A percentile compares a stretch with the other conserved stretches of the same genome.
phyloP scores from a whole-genome alignment of 345 rosid genomes.

The Eutrema heterophyllum region DNA sequence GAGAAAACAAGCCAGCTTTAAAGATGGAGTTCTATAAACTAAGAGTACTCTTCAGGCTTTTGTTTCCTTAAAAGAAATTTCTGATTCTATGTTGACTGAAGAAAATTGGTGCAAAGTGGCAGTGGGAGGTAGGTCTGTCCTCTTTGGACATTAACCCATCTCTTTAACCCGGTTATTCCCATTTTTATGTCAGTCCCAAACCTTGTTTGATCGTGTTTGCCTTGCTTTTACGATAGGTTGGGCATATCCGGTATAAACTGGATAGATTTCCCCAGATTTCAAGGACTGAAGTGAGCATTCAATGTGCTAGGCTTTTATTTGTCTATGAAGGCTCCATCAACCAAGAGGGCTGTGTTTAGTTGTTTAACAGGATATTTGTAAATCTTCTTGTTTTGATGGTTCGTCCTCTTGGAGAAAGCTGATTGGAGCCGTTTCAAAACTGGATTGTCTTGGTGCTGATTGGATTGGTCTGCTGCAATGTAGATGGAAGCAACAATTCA shows the following conservation, averaged over 20 bases:
- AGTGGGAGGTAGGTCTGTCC: slow-evolving; percentile 59
- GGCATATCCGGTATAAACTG: slow-evolving; percentile 45
- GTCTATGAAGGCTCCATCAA: slow-evolving; percentile 51
- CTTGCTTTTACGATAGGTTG: slow-evolving; percentile 70
- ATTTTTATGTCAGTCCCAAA: slow-evolving; percentile 32
- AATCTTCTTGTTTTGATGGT: slow-evolving; percentile 54
- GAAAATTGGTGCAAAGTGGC: slow-evolving; percentile 42
- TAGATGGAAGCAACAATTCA: slow-evolving; percentile 64
- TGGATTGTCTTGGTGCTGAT: slow-evolving; percentile 63
- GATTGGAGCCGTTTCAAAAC: slow-evolving; percentile 53
- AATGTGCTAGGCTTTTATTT: slow-evolving; percentile 36
- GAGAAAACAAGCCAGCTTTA: slow-evolving; percentile 24
- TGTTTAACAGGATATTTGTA: slow-evolving; percentile 33
- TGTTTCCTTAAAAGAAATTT: slow-evolving; percentile 11
- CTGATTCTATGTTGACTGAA: slow-evolving; percentile 36
- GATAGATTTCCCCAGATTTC: slow-evolving; percentile 46
- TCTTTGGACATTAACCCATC: slow-evolving; percentile 38
- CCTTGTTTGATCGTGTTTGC: slow-evolving; percentile 58
- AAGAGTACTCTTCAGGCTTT: slow-evolving; percentile 18
- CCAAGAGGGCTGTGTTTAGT: slow-evolving; percentile 42
- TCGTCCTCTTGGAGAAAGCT: slow-evolving; percentile 59
- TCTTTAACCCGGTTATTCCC: slow-evolving; percentile 35
- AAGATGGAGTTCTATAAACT: slow-evolving; percentile 6
- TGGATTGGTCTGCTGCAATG: slow-evolving; percentile 52
- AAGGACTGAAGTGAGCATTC: slow-evolving; percentile 55